phyloP scores from a whole-genome alignment of 176 grass and related monocot species.

The Secale cereale region DNA sequence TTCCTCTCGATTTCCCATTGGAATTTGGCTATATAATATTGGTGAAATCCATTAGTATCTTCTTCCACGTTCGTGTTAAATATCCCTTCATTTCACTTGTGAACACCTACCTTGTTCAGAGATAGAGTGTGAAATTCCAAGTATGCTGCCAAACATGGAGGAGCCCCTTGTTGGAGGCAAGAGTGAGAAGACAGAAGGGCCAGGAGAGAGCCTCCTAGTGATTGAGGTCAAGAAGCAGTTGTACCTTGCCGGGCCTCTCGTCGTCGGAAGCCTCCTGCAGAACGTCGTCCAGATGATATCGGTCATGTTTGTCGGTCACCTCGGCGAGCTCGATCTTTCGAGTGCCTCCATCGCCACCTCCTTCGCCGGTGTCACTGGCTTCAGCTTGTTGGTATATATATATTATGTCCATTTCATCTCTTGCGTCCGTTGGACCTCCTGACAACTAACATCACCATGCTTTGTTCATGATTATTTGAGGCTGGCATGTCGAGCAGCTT shows the following conservation, averaged over 20 bases:
- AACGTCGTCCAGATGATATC: conserved; percentile 51
- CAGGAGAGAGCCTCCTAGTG: conserved; percentile 7
- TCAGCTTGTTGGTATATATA: conserved; percentile 43
- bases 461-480: conserved; percentile 6
- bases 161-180: conserved; percentile 29
- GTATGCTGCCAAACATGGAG: conserved; percentile 20
- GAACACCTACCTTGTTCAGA: background rate
- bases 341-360: conserved; percentile 56
- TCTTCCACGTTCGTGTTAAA: background rate
- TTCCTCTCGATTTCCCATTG: conserved; percentile 16
- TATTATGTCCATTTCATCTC: background rate
- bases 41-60: background rate
- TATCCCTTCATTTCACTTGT: background rate
- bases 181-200: conserved; percentile 7
- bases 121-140: background rate
- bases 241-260: conserved; percentile 43
- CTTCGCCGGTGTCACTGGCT: conserved; percentile 44
- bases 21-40: background rate
- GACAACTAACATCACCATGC: background rate
- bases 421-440: background rate
- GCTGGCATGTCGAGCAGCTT: conserved; percentile 48
- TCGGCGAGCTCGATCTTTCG: conserved; percentile 44
- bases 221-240: conserved; percentile 40
- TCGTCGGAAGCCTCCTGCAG: conserved; percentile 40
- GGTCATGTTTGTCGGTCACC: conserved; percentile 50